Evolutionary conservation across 495 filamentous ascomycete species (phyloP), one percentile per base, ranked within the genome.

Genomic region (Aspergillus sparsus): DNA sequence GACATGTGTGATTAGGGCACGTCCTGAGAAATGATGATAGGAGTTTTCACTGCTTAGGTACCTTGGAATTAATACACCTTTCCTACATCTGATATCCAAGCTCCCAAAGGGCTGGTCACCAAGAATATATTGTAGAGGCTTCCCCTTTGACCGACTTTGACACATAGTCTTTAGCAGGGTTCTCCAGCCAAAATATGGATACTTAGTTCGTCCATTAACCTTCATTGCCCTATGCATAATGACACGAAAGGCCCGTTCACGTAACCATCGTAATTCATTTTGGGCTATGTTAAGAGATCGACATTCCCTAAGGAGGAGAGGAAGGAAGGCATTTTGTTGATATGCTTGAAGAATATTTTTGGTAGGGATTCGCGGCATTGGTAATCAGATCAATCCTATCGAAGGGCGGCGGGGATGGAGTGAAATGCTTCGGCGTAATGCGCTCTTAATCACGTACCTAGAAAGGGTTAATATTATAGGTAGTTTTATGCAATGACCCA

Each of bases 191-290:
- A 21, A 18, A 8, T 13, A 32, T 7, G 47, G 46, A 34, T 55
- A 9, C 13, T 41, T 53, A 16, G 36, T 21, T 7, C 31, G 18
- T 16, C 31, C 31, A 49, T 16, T n/a, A 16, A 7, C 54, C 47
- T 55, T 58, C 63, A 21, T 49, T 39, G 61, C 52, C 42, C 55
- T 42, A 8, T 56, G 49, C 42, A 47, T 52, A 51, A 57, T 52
- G 31, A 66, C 53, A 44, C 62, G 60, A 36, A 72, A 31, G 6
- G 82, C 84, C 65, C 89, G 83, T 65, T 92, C 85, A 18, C 77
- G 76, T 13, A 98, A 83, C 94, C 94, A 98, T 27, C 91, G 88
- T 7, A 98, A 80, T 73, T 98, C 94, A 68, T 87, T 88, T 15
- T 71, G 76, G 3, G 91, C 89, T 10, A 87, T 87, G 12, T 59